Percentiles rank a stretch among this genome's conserved stretches.
phyloP scores from a whole-genome alignment of 441 rosid genomes.

The Populus hybrid region DNA sequence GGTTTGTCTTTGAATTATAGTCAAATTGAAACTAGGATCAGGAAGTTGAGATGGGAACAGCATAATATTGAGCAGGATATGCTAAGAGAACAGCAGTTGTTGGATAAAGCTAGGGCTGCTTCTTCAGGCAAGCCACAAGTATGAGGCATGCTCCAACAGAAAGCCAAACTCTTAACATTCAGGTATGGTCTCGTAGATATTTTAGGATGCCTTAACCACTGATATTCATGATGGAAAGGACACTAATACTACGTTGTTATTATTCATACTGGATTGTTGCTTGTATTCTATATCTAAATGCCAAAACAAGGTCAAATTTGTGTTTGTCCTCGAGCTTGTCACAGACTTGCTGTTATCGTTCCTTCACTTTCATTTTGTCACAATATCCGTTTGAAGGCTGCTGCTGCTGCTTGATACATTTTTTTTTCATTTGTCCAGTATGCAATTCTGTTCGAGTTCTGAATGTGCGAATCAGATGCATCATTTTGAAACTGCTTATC shows the following conservation, averaged over 20 bases:
- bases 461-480: neutral
- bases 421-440: no score
- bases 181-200: neutral
- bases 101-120: constrained; percentile 9
- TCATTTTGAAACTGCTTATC: neutral
- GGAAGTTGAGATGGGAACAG: constrained; percentile 18
- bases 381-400: neutral
- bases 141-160: neutral
- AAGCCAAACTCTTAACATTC: neutral
- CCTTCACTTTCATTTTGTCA: neutral
- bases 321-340: neutral
- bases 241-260: neutral
- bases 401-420: neutral
- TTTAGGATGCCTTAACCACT: neutral
- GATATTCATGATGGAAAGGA: neutral
- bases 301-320: neutral
- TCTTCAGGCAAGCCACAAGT: neutral
- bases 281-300: neutral
- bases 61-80: constrained; percentile 21
- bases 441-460: neutral
- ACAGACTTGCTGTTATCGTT: neutral
- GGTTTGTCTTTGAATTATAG: constrained; percentile 3
- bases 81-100: constrained; percentile 15
- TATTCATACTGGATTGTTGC: no score
- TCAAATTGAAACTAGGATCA: constrained; percentile 14